Evolutionary conservation across 345 rosid species (phyloP).

Genomic region (Rhizophora mangle): DNA sequence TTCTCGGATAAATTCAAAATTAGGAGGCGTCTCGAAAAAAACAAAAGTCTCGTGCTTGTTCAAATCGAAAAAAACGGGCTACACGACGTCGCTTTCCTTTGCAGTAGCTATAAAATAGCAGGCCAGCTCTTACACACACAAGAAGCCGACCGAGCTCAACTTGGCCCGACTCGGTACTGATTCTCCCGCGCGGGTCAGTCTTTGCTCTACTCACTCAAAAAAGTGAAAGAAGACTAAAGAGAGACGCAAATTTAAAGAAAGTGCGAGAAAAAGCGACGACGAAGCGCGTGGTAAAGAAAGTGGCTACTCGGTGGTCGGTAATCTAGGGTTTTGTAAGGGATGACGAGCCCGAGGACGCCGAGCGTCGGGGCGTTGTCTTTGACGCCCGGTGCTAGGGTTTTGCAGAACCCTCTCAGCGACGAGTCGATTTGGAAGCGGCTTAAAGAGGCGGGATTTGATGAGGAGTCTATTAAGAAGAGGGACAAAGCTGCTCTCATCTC

Average conservation of each 20-base stretch:
- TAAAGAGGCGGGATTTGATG: slow-evolving; percentile 86
- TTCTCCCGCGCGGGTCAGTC: neutral
- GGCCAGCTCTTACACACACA: no score
- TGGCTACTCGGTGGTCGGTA: neutral
- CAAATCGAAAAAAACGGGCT: no score
- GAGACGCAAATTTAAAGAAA: neutral
- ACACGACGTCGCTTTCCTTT: no score
- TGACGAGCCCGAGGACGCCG: slow-evolving; percentile 68
- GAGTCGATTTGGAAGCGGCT: slow-evolving; percentile 75
- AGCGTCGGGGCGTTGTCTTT: slow-evolving; percentile 32
- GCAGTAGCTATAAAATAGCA: no score
- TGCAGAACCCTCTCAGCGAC: slow-evolving; percentile 53
- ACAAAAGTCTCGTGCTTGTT: no score
- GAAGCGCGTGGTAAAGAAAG: neutral
- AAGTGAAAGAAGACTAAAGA: neutral
- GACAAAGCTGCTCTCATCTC: slow-evolving; percentile 90
- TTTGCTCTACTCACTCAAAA: neutral
- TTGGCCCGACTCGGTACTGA: neutral
- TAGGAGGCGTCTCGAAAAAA: no score
- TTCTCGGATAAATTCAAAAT: no score
- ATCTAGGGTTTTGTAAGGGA: slow-evolving; percentile 20
- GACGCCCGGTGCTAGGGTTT: slow-evolving; percentile 64
- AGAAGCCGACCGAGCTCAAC: no score
- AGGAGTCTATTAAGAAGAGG: slow-evolving; percentile 68
- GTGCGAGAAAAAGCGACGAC: neutral